These are phyloP conservation scores for Quercus phellos DNA, from an alignment of 331 rosid genomes.

Conservation along the genomic window DNA sequence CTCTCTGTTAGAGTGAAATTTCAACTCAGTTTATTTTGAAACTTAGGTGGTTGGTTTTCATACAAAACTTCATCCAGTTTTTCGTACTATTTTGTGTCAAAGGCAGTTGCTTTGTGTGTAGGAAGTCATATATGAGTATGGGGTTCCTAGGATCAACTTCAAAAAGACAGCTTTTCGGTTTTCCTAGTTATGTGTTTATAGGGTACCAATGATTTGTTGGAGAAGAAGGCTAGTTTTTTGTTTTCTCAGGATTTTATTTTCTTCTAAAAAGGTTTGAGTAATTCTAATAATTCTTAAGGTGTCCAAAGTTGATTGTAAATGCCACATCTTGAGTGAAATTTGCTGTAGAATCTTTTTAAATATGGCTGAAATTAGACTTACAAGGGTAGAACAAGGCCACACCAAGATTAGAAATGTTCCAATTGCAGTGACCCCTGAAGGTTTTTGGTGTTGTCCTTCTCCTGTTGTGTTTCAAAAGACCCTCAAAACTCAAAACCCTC, in stretches of 20 bases:
- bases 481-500: constrained; percentile 61
- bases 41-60: constrained; percentile 4
- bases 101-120: constrained; percentile 18
- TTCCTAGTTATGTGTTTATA: constrained; percentile 19
- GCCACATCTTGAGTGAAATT: constrained; percentile 27
- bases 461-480: constrained; percentile 89
- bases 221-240: constrained; percentile 17
- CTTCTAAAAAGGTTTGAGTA: constrained; percentile 13
- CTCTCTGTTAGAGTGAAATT: constrained; percentile 2
- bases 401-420: constrained; percentile 84
- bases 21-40: not conserved
- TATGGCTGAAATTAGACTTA: constrained; percentile 72
- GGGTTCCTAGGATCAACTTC: constrained; percentile 29
- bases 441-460: constrained; percentile 94
- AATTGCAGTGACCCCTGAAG: constrained; percentile 91
- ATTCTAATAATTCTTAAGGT: constrained; percentile 10
- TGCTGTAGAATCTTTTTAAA: constrained; percentile 26
- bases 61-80: constrained; percentile 21
- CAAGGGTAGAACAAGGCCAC: constrained; percentile 65
- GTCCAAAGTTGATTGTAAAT: constrained; percentile 22
- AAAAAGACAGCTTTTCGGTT: constrained; percentile 19
- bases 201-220: constrained; percentile 13
- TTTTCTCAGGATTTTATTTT: constrained; percentile 9
- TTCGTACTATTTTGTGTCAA: constrained; percentile 21
- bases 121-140: constrained; percentile 21